Conservation (phyloP, 805 yeast species). For the Candida germanica region DNA sequence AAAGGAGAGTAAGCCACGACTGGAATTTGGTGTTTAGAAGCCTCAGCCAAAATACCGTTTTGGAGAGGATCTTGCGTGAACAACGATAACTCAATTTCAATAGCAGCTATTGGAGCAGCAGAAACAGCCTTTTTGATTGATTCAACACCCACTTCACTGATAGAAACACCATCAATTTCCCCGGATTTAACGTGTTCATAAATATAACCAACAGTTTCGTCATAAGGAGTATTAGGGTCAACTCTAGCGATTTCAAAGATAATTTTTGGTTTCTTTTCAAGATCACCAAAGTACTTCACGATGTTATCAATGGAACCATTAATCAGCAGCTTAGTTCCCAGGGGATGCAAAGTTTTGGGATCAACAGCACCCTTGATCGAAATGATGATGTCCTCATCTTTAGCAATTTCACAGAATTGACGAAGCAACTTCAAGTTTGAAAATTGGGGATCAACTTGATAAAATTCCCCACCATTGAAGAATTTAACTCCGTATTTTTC, state of each 20-base stretch:
- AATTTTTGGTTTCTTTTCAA: constrained; percentile 26
- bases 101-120: constrained; percentile 57
- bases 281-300: constrained; percentile 25
- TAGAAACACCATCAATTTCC: constrained; percentile 62
- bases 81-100: constrained; percentile 76
- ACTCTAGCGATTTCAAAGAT: constrained; percentile 72
- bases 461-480: constrained; percentile 76
- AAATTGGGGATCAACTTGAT: constrained; percentile 28
- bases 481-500: constrained; percentile 48
- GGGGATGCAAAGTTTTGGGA: constrained; percentile 38
- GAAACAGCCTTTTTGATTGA: constrained; percentile 57
- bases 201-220: constrained; percentile 54
- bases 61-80: constrained; percentile 55
- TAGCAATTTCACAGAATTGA: neutral
- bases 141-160: constrained; percentile 66
- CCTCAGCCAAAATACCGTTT: constrained; percentile 61
- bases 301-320: too few species aligned
- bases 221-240: constrained; percentile 53
- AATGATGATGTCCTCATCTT: constrained; percentile 43
- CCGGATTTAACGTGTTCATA: constrained; percentile 60
- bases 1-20: constrained; percentile 81
- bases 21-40: constrained; percentile 57
- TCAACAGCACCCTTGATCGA: constrained; percentile 60
- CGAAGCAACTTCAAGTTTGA: neutral
- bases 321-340: constrained; percentile 41